Evolutionary conservation across 31 red algal genomes (phyloP), one percentile per base, ranked within the genome.

Genomic region (Porphyra umbilicalis): DNA sequence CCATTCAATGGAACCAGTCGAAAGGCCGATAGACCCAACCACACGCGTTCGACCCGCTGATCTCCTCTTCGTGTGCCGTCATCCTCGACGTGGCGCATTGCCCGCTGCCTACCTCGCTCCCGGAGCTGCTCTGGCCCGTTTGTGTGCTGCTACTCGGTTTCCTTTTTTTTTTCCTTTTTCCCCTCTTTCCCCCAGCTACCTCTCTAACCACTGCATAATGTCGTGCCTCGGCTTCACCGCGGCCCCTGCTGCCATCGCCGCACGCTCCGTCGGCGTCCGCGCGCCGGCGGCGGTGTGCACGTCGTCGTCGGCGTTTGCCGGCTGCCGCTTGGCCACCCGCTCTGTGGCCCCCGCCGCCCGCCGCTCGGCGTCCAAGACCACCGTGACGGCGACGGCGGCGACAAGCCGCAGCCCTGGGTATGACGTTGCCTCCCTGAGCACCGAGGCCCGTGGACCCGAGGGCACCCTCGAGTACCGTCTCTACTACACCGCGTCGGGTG

Each of bases 391-490:
- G 25, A n/a, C 57, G 57, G 57, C 57, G 57, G 57, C 57, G 20
- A 29, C 25, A 6, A 71, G 25, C 0, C 57, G 57, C 25, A 71
- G 57, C 57, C 57, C 57, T 29, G 57, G 57, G 25, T 71, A 71
- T 25, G 57, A 71, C 57, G 57, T 71, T 1, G 25, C 38, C 20
- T 20, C 84, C 8, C n/a, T 86, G 36, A 33, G 18, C 33, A 86
- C 84, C 38, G 34, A 79, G 44, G 11, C 84, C n/a, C 38, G 40
- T 31, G 88, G 88, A 32, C 30, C 4, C 35, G 35, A 30, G 42
- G 76, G 76, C 35, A 90, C 88, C n/a, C 42, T 90, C 67, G 88
- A 90, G 14, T 90, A 80, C 44, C 75, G 88, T 13, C 83, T 90
- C 29, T 77, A 39, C 35, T 90, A 79, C 75, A 85, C 68, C 35